Evolutionary conservation across 352 stramenopile genomes (phyloP).

Genomic region (Phytophthora pseudosyringae): DNA sequence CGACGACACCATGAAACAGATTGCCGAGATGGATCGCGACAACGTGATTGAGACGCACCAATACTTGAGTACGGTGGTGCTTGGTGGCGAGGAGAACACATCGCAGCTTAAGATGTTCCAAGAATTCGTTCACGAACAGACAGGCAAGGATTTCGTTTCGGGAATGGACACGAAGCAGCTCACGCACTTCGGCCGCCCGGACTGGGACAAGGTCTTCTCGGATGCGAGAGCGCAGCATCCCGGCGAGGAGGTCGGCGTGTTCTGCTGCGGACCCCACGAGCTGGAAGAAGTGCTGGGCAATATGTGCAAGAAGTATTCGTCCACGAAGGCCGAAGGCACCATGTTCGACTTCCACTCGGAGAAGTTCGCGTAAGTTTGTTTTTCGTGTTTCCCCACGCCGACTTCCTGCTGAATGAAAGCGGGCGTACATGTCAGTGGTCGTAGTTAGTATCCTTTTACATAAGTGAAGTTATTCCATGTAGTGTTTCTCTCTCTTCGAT

Average conservation of each 20-base stretch:
- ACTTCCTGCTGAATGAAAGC: conserved; percentile 32
- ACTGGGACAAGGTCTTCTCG: conserved; percentile 77
- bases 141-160: conserved; percentile 75
- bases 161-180: conserved; percentile 72
- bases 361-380: conserved; percentile 62
- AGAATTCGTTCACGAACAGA: conserved; percentile 74
- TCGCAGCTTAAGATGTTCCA: conserved; percentile 80
- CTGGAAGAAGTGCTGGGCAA: conserved; percentile 68
- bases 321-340: conserved; percentile 48
- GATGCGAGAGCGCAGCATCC: conserved; percentile 45
- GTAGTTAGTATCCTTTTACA: conserved; percentile 25
- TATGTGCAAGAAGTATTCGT: conserved; percentile 71
- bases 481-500: conserved; percentile 7
- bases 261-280: conserved; percentile 76
- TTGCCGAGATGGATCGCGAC: conserved; percentile 68
- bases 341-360: conserved; percentile 82
- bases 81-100: conserved; percentile 62
- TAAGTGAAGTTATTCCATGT: conserved; percentile 20
- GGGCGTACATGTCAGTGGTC: conserved; percentile 15
- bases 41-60: conserved; percentile 78
- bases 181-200: conserved; percentile 79
- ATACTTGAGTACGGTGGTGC: conserved; percentile 79
- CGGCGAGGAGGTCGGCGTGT: conserved; percentile 75
- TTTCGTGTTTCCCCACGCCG: conserved; percentile 2
- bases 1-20: conserved; percentile 80